phyloP scores from a whole-genome alignment of 345 rosid species.

The Brassica carinata region DNA sequence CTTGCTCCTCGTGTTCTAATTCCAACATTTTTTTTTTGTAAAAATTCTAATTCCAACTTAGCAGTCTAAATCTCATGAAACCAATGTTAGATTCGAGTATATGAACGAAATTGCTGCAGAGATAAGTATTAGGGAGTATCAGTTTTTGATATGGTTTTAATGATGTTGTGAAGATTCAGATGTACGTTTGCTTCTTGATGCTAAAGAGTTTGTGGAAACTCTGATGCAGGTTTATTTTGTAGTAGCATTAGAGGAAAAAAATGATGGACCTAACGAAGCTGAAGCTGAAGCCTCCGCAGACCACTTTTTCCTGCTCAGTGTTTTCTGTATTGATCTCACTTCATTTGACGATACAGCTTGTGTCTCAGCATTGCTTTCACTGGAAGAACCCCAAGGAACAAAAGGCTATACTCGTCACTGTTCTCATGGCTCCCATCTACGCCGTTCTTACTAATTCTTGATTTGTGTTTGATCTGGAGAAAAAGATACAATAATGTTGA shows the following conservation, averaged over 20 bases:
- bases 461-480: too few relatives aligned
- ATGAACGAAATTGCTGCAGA: neutral
- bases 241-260: neutral
- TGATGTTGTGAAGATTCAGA: neutral
- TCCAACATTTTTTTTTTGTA: too few relatives aligned
- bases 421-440: constrained; percentile 93
- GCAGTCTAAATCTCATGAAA: neutral
- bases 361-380: constrained; percentile 76
- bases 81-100: neutral
- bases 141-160: neutral
- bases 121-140: neutral
- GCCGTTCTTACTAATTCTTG: constrained; percentile 34
- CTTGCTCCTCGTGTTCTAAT: neutral
- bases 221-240: constrained; percentile 4
- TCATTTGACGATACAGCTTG: constrained; percentile 79
- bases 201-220: neutral
- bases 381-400: constrained; percentile 99
- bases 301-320: constrained; percentile 64
- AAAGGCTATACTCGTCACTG: constrained; percentile 82
- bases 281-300: constrained; percentile 53
- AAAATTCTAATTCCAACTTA: neutral
- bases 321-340: constrained; percentile 59
- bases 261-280: constrained; percentile 56
- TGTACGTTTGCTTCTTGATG: neutral
- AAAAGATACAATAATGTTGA: too few relatives aligned